phyloP scores from a whole-genome alignment of 352 stramenopile genomes.

The Stramenopiles sp. region DNA sequence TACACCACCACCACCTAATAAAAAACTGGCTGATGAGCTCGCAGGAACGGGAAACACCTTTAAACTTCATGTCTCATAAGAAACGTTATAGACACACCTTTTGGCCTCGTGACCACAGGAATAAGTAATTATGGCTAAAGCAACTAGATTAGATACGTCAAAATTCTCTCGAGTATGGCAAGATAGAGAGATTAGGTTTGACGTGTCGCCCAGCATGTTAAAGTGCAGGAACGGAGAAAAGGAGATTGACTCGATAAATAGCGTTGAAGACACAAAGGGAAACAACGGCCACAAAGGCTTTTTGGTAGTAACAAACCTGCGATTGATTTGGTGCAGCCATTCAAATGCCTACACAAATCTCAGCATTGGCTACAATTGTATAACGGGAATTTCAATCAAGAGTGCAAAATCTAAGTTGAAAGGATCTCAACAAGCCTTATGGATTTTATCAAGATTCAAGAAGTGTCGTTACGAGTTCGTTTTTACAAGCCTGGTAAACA shows the following conservation, averaged over 20 bases:
- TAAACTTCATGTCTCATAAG: too few species aligned
- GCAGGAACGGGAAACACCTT: too few species aligned
- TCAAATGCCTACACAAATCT: constrained; percentile 56
- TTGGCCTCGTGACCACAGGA: too few species aligned
- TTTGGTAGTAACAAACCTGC: constrained; percentile 58
- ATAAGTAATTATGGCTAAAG: too few species aligned
- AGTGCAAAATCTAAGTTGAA: constrained; percentile 61
- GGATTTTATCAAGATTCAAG: constrained; percentile 66
- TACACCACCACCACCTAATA: too few species aligned
- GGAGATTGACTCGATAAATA: constrained; percentile 71
- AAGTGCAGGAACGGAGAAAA: constrained; percentile 49
- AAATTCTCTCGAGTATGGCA: too few species aligned
- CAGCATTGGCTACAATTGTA: constrained; percentile 55
- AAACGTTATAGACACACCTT: too few species aligned
- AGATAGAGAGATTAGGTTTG: constrained; percentile 68
- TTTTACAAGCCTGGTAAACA: constrained; percentile 74
- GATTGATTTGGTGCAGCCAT: constrained; percentile 66
- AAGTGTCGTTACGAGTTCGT: constrained; percentile 72
- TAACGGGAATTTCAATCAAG: constrained; percentile 37
- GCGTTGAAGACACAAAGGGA: constrained; percentile 75
- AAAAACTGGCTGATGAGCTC: too few species aligned
- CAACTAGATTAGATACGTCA: too few species aligned
- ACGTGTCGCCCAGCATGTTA: constrained; percentile 39
- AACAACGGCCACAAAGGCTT: constrained; percentile 71
- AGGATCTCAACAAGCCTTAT: constrained; percentile 68